phyloP scores from a whole-genome alignment of 371 early-diverging fungal genomes.

The Mucor saturninus region DNA sequence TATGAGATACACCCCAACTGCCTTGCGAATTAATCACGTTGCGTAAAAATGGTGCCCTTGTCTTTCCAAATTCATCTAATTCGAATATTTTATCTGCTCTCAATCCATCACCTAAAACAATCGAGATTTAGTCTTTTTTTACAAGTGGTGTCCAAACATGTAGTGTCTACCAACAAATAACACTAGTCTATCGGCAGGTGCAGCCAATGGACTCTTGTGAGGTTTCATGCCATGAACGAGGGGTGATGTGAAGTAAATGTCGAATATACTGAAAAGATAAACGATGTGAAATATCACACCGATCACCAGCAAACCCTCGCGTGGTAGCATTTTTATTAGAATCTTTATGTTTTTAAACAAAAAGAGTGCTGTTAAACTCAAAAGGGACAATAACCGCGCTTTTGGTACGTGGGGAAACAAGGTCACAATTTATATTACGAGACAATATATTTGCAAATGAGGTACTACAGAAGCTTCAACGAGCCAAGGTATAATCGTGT shows the following conservation, averaged over 20 bases:
- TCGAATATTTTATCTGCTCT: constrained; percentile 92
- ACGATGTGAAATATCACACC: constrained; percentile 91
- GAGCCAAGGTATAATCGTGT: too few relatives aligned
- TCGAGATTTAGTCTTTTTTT: neutral
- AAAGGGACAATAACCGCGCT: too few relatives aligned
- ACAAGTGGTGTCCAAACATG: neutral
- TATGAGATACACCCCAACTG: constrained; percentile 93
- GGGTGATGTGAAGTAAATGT: constrained; percentile 97
- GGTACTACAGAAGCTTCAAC: too few relatives aligned
- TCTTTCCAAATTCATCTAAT: constrained; percentile 47
- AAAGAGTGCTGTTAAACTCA: neutral
- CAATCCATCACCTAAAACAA: constrained; percentile 82
- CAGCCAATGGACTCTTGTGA: constrained; percentile 63
- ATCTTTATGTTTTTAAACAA: neutral
- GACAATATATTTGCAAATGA: too few relatives aligned
- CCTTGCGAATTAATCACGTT: constrained; percentile 67
- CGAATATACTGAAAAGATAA: constrained; percentile 92
- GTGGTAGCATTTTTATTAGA: constrained; percentile 38
- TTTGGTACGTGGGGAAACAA: too few relatives aligned
- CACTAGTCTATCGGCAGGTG: constrained; percentile 90
- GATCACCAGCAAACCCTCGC: constrained; percentile 65
- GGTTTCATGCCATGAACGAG: constrained; percentile 95
- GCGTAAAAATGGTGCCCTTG: constrained; percentile 79
- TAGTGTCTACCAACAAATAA: constrained; percentile 79
- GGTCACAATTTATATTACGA: too few relatives aligned